phyloP scores from a whole-genome alignment of 139 green algal genomes.

The Pycnococcus provasolii region DNA sequence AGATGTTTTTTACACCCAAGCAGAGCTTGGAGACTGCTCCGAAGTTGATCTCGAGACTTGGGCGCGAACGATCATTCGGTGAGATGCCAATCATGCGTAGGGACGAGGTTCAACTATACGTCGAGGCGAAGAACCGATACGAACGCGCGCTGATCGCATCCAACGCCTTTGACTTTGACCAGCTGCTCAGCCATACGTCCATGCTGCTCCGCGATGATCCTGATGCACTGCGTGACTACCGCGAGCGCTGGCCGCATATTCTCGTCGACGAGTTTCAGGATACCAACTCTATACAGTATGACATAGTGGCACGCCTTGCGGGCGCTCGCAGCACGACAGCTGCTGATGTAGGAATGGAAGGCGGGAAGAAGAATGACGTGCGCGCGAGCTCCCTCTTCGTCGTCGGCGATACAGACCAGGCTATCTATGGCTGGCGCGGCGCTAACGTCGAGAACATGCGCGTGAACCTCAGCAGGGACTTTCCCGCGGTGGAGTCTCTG shows the following conservation, averaged over 20 bases:
- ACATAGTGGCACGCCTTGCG: constrained; percentile 14
- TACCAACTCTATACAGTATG: constrained; percentile 15
- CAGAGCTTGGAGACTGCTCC: no score
- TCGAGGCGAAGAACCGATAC: no score
- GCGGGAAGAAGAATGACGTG: not conserved
- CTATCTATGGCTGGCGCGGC: constrained; percentile 62
- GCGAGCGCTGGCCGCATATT: constrained; percentile 21
- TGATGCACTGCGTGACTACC: constrained; percentile 3
- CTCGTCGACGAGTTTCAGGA: constrained; percentile 48
- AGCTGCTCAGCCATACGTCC: constrained; percentile 12
- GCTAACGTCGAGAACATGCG: constrained; percentile 25
- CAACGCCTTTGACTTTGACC: constrained; percentile 28
- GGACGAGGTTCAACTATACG: no score
- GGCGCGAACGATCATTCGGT: no score
- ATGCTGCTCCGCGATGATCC: not conserved
- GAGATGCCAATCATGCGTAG: no score
- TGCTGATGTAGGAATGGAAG: not conserved
- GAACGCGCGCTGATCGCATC: no score
- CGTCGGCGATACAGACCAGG: constrained; percentile 70
- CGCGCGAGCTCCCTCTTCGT: constrained; percentile 44
- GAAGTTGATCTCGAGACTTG: no score
- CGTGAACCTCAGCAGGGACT: constrained; percentile 7
- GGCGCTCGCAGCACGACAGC: not conserved
- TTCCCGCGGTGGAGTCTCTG: not conserved
- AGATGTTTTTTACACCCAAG: not conserved